These are phyloP conservation scores for Boletus patriciae DNA, from an alignment of 768 basidiomycete species.

Conservation along the genomic window DNA sequence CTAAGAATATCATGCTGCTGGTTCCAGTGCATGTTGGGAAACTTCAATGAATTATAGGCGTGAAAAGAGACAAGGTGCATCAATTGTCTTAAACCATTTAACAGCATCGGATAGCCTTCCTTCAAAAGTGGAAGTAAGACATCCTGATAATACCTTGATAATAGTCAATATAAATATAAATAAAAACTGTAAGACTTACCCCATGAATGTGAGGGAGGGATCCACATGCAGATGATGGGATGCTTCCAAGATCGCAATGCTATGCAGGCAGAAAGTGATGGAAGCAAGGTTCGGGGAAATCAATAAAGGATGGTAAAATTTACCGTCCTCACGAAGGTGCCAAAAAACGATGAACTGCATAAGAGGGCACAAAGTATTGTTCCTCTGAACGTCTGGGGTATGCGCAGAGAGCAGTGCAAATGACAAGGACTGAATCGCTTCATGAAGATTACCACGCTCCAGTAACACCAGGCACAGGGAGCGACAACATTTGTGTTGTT, in stretches of 20 bases:
- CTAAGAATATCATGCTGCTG: background rate
- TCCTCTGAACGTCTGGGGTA: background rate
- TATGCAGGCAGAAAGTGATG: background rate
- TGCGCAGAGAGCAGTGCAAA: background rate
- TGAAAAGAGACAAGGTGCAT: background rate
- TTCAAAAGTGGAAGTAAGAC: background rate
- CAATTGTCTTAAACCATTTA: background rate
- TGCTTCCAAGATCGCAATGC: background rate
- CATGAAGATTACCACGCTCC: background rate
- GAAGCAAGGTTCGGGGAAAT: background rate
- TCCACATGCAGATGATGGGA: no score
- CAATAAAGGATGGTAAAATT: background rate
- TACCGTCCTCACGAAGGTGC: background rate
- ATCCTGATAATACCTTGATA: no score
- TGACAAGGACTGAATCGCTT: background rate
- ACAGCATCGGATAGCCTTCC: background rate
- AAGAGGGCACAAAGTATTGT: background rate
- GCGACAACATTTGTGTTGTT: no score
- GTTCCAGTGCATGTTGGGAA: constrained; percentile 5
- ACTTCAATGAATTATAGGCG: background rate
- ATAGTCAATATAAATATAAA: no score
- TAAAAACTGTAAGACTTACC: background rate
- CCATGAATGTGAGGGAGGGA: no score
- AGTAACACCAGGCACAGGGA: no score
- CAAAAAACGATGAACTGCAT: background rate